phyloP scores from a whole-genome alignment of 2,329 filamentous ascomycete genomes.

The Pestalotiopsis sp. region DNA sequence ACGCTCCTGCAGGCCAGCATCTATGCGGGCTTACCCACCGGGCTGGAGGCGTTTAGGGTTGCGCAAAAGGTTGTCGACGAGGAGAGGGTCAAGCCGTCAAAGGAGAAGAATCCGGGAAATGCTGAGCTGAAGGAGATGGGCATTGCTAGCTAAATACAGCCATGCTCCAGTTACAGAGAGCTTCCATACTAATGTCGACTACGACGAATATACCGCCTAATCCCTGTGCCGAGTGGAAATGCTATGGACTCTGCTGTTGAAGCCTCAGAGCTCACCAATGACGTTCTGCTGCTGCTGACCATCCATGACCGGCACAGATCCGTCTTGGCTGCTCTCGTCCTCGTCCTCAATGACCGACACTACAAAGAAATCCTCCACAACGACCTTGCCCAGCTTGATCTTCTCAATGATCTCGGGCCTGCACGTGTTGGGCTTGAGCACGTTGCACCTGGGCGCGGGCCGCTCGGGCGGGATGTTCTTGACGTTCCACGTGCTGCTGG shows the following conservation, averaged over 20 bases:
- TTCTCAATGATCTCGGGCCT: background rate
- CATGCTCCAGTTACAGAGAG: background rate
- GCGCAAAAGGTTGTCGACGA: conserved; percentile 11
- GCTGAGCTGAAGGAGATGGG: background rate
- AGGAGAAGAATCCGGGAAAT: no score
- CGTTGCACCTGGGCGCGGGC: conserved; percentile 13
- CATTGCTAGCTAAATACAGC: background rate
- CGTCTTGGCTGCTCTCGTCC: background rate
- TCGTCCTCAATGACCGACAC: background rate
- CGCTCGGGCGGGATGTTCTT: conserved; percentile 37
- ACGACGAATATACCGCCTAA: background rate
- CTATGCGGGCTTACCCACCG: conserved; percentile 8
- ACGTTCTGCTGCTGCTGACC: background rate
- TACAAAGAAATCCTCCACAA: conserved; percentile 10
- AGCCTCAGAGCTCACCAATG: conserved; percentile 1
- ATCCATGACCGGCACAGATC: background rate
- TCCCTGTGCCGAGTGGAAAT: background rate
- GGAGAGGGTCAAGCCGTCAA: background rate
- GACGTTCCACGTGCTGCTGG: conserved; percentile 44
- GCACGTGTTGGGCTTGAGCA: conserved; percentile 9
- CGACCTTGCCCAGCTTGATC: conserved; percentile 2
- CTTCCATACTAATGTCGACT: background rate
- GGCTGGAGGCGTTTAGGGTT: conserved; percentile 9
- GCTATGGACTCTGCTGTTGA: background rate
- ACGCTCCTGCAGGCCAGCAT: conserved; percentile 7